These are phyloP conservation scores for Triticum timopheevii DNA, from an alignment of 176 grass and related monocot species.

Conservation along the genomic window DNA sequence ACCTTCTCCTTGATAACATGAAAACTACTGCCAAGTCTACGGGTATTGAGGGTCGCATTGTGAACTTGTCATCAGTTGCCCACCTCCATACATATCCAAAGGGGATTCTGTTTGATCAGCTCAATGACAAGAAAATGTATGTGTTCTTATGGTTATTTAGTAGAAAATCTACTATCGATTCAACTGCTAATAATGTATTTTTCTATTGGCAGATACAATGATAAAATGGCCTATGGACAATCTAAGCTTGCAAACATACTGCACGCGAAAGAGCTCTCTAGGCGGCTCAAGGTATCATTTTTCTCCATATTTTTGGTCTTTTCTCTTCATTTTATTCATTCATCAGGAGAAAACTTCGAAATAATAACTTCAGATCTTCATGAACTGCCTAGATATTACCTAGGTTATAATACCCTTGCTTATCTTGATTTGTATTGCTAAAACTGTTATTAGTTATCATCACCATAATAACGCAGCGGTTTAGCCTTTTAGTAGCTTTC, in stretches of 20 bases:
- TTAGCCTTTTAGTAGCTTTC: neutral
- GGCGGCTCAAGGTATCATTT: constrained; percentile 62
- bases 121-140: constrained; percentile 71
- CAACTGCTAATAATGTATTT: constrained; percentile 29
- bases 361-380: neutral
- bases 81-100: constrained; percentile 70
- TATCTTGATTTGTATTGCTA: neutral
- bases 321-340: neutral
- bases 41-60: constrained; percentile 78
- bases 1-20: constrained; percentile 92
- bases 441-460: neutral
- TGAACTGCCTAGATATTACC: neutral
- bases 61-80: constrained; percentile 88
- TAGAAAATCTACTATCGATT: neutral
- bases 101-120: constrained; percentile 72
- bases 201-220: constrained; percentile 64
- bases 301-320: neutral
- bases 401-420: neutral
- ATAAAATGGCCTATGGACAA: constrained; percentile 91
- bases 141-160: constrained; percentile 22
- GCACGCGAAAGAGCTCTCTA: constrained; percentile 81
- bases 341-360: neutral
- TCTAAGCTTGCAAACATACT: constrained; percentile 96
- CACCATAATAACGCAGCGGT: neutral
- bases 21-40: constrained; percentile 64